Evolutionary conservation across 2,329 filamentous ascomycete species (phyloP).

Genomic region (Fusarium liriodendri): DNA sequence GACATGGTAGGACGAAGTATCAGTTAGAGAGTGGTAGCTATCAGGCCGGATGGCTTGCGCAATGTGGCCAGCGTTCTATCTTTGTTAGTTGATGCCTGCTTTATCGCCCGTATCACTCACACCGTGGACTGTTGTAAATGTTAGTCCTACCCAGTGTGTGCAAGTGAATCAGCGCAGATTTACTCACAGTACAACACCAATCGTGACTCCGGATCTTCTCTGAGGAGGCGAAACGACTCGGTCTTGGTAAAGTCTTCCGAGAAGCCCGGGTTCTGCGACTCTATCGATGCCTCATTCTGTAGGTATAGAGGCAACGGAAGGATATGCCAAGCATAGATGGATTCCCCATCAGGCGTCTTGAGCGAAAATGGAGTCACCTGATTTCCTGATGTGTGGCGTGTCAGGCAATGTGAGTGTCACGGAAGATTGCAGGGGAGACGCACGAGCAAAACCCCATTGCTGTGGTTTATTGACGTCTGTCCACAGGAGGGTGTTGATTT

Average conservation of each 20-base stretch:
- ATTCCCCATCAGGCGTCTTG: conserved; percentile 78
- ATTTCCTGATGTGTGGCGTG: conserved; percentile 66
- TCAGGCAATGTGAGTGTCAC: conserved; percentile 10
- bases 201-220: conserved; percentile 70
- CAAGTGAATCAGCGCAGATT: background rate
- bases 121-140: conserved; percentile 65
- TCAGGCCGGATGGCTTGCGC: conserved; percentile 81
- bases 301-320: conserved; percentile 82
- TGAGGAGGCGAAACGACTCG: conserved; percentile 70
- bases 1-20: conserved; percentile 80
- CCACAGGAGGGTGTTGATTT: conserved; percentile 78
- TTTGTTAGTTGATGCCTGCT: conserved; percentile 23
- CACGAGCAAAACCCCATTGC: conserved; percentile 87
- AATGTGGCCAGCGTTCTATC: conserved; percentile 85
- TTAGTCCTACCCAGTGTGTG: conserved; percentile 15
- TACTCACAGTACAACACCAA: conserved; percentile 73
- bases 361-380: conserved; percentile 91
- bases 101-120: conserved; percentile 56
- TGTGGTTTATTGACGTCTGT: conserved; percentile 81
- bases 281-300: conserved; percentile 73
- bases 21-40: conserved; percentile 81
- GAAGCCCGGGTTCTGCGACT: conserved; percentile 61
- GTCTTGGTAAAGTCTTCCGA: conserved; percentile 65
- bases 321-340: conserved; percentile 90
- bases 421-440: conserved; percentile 24